A percentile compares a stretch with the other conserved stretches of the same genome.
Evolutionary conservation across 2,329 filamentous ascomycete genomes (phyloP).

Genomic region (Pyrenochaeta sp.): DNA sequence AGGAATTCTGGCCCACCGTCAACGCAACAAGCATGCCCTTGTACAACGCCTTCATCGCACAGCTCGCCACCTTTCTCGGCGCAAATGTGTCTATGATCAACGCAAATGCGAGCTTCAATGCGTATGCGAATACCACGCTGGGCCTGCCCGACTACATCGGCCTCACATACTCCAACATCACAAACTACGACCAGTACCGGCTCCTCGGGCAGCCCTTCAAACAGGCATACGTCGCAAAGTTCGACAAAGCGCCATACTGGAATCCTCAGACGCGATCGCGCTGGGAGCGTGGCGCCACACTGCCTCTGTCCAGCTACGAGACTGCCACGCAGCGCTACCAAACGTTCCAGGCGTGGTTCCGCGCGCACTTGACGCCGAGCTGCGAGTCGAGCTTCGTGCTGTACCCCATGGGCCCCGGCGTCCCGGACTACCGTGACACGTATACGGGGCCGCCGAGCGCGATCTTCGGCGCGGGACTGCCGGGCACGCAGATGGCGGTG

Average conservation of each 20-base stretch:
- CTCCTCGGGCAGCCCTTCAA: constrained; percentile 12
- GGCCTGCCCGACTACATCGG: constrained; percentile 17
- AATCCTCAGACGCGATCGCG: constrained; percentile 15
- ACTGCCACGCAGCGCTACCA: constrained; percentile 9
- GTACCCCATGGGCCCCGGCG: constrained; percentile 16
- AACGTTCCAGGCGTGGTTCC: constrained; percentile 10
- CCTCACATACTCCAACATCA: constrained; percentile 16
- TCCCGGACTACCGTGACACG: constrained; percentile 10
- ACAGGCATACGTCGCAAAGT: constrained; percentile 11
- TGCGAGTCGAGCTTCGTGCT: constrained; percentile 16
- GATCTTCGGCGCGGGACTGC: constrained; percentile 11
- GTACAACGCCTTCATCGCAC: constrained; percentile 10
- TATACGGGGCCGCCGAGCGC: constrained; percentile 5
- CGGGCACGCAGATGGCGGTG: constrained; percentile 11
- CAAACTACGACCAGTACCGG: constrained; percentile 18
- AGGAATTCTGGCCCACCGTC: constrained; percentile 18
- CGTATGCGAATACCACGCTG: constrained; percentile 9
- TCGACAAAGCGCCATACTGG: constrained; percentile 16
- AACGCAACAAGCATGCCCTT: constrained; percentile 17
- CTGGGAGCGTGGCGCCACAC: constrained; percentile 9
- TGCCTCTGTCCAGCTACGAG: constrained; percentile 9
- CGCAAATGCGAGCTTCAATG: constrained; percentile 14
- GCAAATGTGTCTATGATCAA: constrained; percentile 9
- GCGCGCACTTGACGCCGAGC: constrained; percentile 6
- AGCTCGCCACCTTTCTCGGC: constrained; percentile 12